Percentiles rank a stretch among this genome's conserved stretches.
phyloP scores from a whole-genome alignment of 345 rosid species.

The Dipteronia dyeriana region DNA sequence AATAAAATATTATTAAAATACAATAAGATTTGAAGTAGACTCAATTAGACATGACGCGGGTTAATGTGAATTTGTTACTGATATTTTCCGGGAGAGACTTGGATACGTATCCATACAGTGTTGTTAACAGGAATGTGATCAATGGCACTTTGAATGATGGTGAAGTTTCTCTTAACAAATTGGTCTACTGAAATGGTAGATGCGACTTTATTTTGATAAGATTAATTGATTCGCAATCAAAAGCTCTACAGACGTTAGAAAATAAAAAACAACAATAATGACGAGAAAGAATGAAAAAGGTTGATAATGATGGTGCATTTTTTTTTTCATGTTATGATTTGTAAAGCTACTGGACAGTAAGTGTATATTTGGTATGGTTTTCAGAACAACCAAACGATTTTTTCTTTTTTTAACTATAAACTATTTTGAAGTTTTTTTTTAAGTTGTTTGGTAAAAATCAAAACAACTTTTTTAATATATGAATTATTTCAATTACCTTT shows the following conservation, averaged over 20 bases:
- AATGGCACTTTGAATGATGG: constrained; percentile 26
- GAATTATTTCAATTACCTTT: no score
- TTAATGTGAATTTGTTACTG: background rate
- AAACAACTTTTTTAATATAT: no score
- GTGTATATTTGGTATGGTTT: no score
- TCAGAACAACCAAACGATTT: no score
- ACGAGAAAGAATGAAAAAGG: background rate
- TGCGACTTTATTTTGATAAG: no score
- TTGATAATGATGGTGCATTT: constrained; percentile 1
- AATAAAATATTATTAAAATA: background rate
- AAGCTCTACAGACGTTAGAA: background rate
- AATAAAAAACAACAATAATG: background rate
- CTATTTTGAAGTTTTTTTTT: no score
- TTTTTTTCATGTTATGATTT: background rate
- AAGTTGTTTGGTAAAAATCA: no score
- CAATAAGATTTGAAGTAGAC: no score
- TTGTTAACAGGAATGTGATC: constrained; percentile 21
- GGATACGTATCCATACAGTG: constrained; percentile 11
- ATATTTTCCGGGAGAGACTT: constrained; percentile 18
- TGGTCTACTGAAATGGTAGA: constrained; percentile 17
- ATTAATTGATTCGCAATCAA: no score
- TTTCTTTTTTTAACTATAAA: no score
- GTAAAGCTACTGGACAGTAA: no score
- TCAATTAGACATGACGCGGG: no score
- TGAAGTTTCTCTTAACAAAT: constrained; percentile 24